phyloP scores from a whole-genome alignment of 768 basidiomycete genomes.

The Suillus subaureus region DNA sequence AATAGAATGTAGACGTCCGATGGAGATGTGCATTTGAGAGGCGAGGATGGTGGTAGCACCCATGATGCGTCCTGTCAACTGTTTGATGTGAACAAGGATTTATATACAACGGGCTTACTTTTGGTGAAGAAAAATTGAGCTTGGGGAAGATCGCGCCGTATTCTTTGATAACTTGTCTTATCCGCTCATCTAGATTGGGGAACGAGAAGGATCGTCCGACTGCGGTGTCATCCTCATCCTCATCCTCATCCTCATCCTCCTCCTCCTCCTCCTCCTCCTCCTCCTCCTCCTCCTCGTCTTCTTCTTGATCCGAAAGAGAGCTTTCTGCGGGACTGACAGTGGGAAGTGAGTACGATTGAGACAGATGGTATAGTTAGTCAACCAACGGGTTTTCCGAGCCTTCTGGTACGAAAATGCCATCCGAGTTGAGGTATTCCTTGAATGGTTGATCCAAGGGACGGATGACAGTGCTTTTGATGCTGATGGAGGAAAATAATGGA shows the following conservation, averaged over 20 bases:
- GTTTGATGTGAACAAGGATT: not conserved
- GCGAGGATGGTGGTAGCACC: slow-evolving; percentile 82
- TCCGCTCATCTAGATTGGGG: slow-evolving; percentile 77
- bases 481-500: slow-evolving; percentile 60
- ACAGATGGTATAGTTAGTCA: not conserved
- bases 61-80: slow-evolving; percentile 80
- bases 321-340: slow-evolving; percentile 51
- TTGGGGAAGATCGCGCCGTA: slow-evolving; percentile 94
- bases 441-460: slow-evolving; percentile 68
- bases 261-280: slow-evolving; percentile 33
- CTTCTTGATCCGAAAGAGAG: slow-evolving; percentile 61
- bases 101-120: slow-evolving; percentile 46
- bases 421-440: slow-evolving; percentile 72
- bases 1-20: slow-evolving; percentile 90
- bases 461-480: slow-evolving; percentile 75
- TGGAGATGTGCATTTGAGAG: slow-evolving; percentile 84
- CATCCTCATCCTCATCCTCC: slow-evolving; percentile 32
- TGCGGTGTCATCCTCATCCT: slow-evolving; percentile 37
- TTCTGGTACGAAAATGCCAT: slow-evolving; percentile 79
- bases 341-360: slow-evolving; percentile 37
- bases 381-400: slow-evolving; percentile 80
- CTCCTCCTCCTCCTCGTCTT: slow-evolving; percentile 32
- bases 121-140: slow-evolving; percentile 94
- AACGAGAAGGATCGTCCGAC: slow-evolving; percentile 58
- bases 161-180: slow-evolving; percentile 61